phyloP scores from a whole-genome alignment of 1,139 yeast genomes.

The Pichia kudriavzevii region DNA sequence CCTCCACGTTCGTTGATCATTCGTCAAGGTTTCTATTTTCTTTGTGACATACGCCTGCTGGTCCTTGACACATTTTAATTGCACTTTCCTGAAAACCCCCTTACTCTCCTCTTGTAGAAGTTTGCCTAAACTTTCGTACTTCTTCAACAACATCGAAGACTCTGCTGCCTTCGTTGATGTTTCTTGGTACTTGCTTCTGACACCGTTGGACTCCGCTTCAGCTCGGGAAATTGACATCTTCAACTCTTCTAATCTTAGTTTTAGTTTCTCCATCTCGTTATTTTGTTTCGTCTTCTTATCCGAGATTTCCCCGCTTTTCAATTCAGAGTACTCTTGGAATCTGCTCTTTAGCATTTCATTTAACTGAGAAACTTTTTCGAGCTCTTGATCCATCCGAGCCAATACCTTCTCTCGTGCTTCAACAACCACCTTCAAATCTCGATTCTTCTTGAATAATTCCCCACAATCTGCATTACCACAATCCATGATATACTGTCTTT shows the following conservation, averaged over 20 bases:
- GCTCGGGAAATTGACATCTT: constrained; percentile 28
- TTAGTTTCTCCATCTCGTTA: constrained; percentile 28
- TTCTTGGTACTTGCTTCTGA: constrained; percentile 45
- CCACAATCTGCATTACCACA: constrained; percentile 41
- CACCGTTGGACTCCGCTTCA: constrained; percentile 32
- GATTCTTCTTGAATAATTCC: constrained; percentile 37
- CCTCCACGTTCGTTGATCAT: constrained; percentile 7
- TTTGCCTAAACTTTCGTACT: constrained; percentile 28
- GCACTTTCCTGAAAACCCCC: constrained; percentile 40
- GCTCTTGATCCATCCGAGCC: constrained; percentile 36
- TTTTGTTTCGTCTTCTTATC: constrained; percentile 21
- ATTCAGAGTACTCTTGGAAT: constrained; percentile 11
- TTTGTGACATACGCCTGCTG: constrained; percentile 1
- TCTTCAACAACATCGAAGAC: constrained; percentile 32
- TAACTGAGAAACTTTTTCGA: constrained; percentile 11
- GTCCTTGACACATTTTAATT: constrained; percentile 25
- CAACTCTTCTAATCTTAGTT: constrained; percentile 30
- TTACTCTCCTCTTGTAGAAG: constrained; percentile 32
- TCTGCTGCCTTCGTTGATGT: constrained; percentile 52
- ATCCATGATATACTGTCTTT: constrained; percentile 45
- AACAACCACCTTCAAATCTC: constrained; percentile 43
- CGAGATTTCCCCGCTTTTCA: constrained; percentile 1
- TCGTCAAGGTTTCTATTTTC: constrained; percentile 2
- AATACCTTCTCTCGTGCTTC: constrained; percentile 40
- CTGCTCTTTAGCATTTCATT: constrained; percentile 18